phyloP scores from a whole-genome alignment of 495 filamentous ascomycete species.

The Penicillium soppii region DNA sequence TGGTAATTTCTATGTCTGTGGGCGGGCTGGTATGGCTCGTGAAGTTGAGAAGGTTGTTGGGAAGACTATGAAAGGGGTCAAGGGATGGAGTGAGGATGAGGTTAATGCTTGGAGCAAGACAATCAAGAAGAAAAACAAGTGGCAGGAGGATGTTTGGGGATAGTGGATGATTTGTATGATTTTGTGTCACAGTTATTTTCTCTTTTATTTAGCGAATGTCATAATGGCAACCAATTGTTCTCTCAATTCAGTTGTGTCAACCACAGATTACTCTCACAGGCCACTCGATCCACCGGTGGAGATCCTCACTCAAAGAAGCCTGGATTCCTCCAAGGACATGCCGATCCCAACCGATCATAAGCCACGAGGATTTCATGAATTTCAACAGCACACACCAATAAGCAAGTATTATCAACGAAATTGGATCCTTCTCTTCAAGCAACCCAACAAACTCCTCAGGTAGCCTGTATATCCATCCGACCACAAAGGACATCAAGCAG shows the following conservation, averaged over 20 bases:
- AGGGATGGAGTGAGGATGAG: constrained; percentile 36
- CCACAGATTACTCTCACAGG: constrained; percentile 11
- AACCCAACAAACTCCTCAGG: constrained; percentile 28
- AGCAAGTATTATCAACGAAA: constrained; percentile 38
- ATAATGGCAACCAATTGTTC: neutral
- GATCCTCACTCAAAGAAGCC: constrained; percentile 17
- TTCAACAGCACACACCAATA: constrained; percentile 41
- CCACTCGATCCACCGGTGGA: constrained; percentile 35
- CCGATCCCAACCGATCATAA: constrained; percentile 38
- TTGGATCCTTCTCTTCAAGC: constrained; percentile 33
- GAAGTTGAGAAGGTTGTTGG: constrained; percentile 45
- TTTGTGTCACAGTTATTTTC: neutral
- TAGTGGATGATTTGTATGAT: neutral
- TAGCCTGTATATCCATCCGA: constrained; percentile 40
- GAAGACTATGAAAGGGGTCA: constrained; percentile 21
- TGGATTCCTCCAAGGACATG: constrained; percentile 37
- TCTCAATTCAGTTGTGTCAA: neutral
- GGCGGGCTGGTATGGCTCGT: constrained; percentile 50
- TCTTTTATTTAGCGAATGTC: neutral
- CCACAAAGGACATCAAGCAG: constrained; percentile 24
- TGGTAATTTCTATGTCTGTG: constrained; percentile 51
- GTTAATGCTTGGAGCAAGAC: constrained; percentile 41
- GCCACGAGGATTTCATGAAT: constrained; percentile 36
- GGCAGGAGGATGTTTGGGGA: constrained; percentile 42
- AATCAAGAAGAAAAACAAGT: constrained; percentile 46